phyloP scores from a whole-genome alignment of 371 early-diverging fungal species.

The Blastocladiella emersonii region DNA sequence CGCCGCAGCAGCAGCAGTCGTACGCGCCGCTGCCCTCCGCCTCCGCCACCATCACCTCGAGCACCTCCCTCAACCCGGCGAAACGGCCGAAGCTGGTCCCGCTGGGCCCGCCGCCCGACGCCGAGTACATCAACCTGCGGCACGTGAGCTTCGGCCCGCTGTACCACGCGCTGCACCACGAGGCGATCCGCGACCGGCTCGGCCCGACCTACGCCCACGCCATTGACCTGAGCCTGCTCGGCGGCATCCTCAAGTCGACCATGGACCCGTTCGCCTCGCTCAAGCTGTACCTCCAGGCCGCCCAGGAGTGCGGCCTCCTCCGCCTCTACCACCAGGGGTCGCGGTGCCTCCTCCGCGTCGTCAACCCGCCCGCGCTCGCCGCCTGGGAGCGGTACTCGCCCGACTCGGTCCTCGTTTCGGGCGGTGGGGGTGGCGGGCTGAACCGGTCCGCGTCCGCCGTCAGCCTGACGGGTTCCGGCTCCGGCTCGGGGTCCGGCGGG shows the following conservation, averaged over 20 bases:
- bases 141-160: slow-evolving; percentile 1
- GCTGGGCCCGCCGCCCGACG: background rate
- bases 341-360: background rate
- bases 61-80: no score
- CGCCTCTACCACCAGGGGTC: background rate
- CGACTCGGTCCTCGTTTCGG: slow-evolving; percentile 3
- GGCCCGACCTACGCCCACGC: background rate
- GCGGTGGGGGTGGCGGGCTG: background rate
- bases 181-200: background rate
- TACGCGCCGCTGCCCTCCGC: background rate
- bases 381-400: background rate
- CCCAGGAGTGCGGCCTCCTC: background rate
- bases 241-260: background rate
- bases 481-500: background rate
- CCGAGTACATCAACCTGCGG: background rate
- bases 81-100: background rate
- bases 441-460: background rate
- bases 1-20: background rate
- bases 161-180: background rate
- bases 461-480: background rate
- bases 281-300: slow-evolving; percentile 4
- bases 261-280: slow-evolving; percentile 1
- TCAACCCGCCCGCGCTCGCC: background rate
- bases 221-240: slow-evolving; percentile 2
- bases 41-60: background rate